Percentiles rank a stretch among this genome's conserved stretches.
Conservation (phyloP, 192 early-diverging fungal species). For the Endogone sp. region DNA sequence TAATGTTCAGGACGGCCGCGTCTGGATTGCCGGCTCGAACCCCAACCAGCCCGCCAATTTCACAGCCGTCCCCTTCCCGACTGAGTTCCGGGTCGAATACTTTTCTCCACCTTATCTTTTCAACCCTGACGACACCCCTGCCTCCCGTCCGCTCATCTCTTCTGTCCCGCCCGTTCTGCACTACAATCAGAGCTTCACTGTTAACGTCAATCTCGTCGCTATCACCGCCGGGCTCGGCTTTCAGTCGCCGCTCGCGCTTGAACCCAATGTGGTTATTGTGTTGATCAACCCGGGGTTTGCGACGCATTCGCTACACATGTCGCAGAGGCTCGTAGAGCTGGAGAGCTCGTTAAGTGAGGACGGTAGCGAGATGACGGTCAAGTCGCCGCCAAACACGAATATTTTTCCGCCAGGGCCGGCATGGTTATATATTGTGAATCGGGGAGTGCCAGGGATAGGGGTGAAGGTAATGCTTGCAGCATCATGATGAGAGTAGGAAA, state of each 20-base stretch:
- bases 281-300: conserved; percentile 44
- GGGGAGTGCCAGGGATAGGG: conserved; percentile 39
- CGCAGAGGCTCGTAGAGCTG: conserved; percentile 43
- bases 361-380: conserved; percentile 21
- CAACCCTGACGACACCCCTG: conserved; percentile 3
- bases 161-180: conserved; percentile 33
- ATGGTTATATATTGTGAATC: conserved; percentile 43
- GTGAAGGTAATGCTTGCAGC: conserved; percentile 1
- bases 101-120: conserved; percentile 53
- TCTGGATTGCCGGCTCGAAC: conserved; percentile 47
- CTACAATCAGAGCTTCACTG: conserved; percentile 25
- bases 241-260: neutral
- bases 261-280: too few species aligned
- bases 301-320: conserved; percentile 54
- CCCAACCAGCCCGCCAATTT: conserved; percentile 32
- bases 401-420: conserved; percentile 54
- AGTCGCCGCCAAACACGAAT: conserved; percentile 42
- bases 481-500: too few species aligned
- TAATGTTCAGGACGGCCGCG: conserved; percentile 33
- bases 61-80: conserved; percentile 24
- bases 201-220: conserved; percentile 34
- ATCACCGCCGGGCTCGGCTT: conserved; percentile 15
- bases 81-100: conserved; percentile 49
- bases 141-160: conserved; percentile 21
- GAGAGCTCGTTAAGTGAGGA: conserved; percentile 8